Evolutionary conservation across 768 basidiomycete genomes (phyloP).

Genomic region (Amanita muscaria): DNA sequence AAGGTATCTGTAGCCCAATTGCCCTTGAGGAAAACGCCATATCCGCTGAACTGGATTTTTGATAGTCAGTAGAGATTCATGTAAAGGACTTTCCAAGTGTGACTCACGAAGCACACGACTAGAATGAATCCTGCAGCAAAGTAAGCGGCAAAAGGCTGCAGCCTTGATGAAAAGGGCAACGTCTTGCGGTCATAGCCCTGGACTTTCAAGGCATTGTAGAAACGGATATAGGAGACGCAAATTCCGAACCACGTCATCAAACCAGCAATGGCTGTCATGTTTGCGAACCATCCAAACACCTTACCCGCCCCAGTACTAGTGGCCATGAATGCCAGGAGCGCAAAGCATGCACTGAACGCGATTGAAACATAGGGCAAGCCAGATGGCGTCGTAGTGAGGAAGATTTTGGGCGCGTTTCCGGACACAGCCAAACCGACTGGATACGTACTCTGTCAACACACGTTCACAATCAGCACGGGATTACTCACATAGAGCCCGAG

Average conservation of each 20-base stretch:
- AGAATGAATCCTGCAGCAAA: conserved; percentile 35
- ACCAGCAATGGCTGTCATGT: conserved; percentile 63
- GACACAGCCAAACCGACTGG: conserved; percentile 71
- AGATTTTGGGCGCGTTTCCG: conserved; percentile 78
- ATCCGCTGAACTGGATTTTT: conserved; percentile 32
- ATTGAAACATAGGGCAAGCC: conserved; percentile 78
- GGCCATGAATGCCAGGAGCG: conserved; percentile 76
- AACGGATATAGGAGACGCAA: conserved; percentile 68
- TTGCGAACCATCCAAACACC: conserved; percentile 77
- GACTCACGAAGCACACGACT: conserved; percentile 55
- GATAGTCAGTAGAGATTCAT: not conserved
- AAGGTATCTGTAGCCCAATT: conserved; percentile 52
- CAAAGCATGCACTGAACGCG: conserved; percentile 57
- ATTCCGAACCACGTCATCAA: conserved; percentile 81
- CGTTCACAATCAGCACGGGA: not conserved
- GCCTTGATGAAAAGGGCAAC: conserved; percentile 58
- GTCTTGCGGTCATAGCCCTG: conserved; percentile 68
- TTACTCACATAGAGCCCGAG: conserved; percentile 70
- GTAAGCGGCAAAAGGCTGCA: conserved; percentile 75
- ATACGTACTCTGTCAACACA: not conserved
- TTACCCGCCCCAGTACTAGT: conserved; percentile 52
- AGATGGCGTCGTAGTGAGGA: conserved; percentile 53
- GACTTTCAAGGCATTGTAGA: conserved; percentile 70
- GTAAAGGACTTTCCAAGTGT: not conserved
- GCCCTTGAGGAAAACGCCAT: conserved; percentile 32